Conservation (phyloP, 305 asterid genomes). For the Fraxinus sp. region DNA sequence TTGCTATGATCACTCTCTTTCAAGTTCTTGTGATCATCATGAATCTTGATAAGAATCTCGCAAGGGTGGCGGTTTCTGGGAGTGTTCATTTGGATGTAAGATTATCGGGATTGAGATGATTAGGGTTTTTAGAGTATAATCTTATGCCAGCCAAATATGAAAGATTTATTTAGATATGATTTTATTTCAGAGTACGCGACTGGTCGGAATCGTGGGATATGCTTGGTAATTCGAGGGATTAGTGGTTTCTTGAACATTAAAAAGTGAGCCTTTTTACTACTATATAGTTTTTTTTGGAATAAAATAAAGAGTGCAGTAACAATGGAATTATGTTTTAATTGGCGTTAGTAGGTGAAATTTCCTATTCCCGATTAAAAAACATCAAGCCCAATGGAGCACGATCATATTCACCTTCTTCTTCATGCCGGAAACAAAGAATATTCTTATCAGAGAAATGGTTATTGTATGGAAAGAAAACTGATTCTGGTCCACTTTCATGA, state of each 20-base stretch:
- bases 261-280: background rate
- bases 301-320: too few relatives aligned
- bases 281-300: too few relatives aligned
- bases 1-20: too few relatives aligned
- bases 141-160: background rate
- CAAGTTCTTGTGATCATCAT: too few relatives aligned
- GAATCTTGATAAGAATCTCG: too few relatives aligned
- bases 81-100: too few relatives aligned
- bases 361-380: background rate
- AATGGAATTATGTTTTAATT: background rate
- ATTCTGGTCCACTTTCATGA: slow-evolving; percentile 57
- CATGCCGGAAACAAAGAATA: slow-evolving; percentile 75
- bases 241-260: background rate
- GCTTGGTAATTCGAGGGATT: background rate
- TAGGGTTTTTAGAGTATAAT: background rate
- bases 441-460: slow-evolving; percentile 67
- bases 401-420: slow-evolving; percentile 24
- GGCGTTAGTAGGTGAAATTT: background rate
- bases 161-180: too few relatives aligned
- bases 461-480: slow-evolving; percentile 64
- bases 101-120: too few relatives aligned
- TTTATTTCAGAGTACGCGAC: background rate
- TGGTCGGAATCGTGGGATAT: background rate
- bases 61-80: too few relatives aligned
- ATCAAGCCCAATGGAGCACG: background rate